Conservation (phyloP, 495 filamentous ascomycete species). For the Trichodelitschia bisporula region DNA sequence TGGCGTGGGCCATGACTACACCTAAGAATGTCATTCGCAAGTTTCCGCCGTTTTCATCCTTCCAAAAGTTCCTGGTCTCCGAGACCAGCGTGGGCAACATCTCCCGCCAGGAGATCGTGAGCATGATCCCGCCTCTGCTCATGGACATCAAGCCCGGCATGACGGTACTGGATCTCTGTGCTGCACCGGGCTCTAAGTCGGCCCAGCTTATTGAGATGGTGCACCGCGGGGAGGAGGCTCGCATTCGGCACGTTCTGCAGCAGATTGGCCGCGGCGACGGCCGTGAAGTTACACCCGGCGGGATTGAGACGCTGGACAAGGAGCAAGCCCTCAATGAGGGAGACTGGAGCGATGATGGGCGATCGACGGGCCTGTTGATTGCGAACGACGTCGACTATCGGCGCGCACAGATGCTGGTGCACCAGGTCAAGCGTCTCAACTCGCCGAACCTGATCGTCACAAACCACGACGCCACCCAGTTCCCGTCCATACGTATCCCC, state of each 20-base stretch:
- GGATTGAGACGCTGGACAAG: constrained; percentile 14
- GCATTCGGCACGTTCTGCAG: constrained; percentile 30
- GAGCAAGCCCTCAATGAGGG: constrained; percentile 24
- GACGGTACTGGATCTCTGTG: constrained; percentile 84
- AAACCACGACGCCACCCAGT: constrained; percentile 94
- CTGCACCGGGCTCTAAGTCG: constrained; percentile 88
- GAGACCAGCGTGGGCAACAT: constrained; percentile 96
- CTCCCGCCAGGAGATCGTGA: constrained; percentile 85
- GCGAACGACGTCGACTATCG: constrained; percentile 93
- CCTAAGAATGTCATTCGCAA: constrained; percentile 82
- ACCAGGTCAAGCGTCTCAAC: constrained; percentile 88
- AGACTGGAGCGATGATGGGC: constrained; percentile 50
- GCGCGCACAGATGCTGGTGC: constrained; percentile 84
- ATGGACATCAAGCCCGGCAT: constrained; percentile 81
- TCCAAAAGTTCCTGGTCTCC: constrained; percentile 95
- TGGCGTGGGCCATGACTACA: constrained; percentile 91
- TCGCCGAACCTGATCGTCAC: constrained; percentile 94
- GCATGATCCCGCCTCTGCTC: constrained; percentile 92
- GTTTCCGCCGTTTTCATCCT: constrained; percentile 74
- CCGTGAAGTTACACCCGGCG: constrained; percentile 22
- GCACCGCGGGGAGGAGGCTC: constrained; percentile 69
- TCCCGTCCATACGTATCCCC: constrained; percentile 65
- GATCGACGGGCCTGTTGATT: constrained; percentile 73
- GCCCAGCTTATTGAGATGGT: constrained; percentile 88
- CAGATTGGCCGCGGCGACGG: constrained; percentile 23